A percentile compares a stretch with the other conserved stretches of the same genome.
Evolutionary conservation across 352 stramenopile genomes (phyloP).

Genomic region (Pythium dissimile): DNA sequence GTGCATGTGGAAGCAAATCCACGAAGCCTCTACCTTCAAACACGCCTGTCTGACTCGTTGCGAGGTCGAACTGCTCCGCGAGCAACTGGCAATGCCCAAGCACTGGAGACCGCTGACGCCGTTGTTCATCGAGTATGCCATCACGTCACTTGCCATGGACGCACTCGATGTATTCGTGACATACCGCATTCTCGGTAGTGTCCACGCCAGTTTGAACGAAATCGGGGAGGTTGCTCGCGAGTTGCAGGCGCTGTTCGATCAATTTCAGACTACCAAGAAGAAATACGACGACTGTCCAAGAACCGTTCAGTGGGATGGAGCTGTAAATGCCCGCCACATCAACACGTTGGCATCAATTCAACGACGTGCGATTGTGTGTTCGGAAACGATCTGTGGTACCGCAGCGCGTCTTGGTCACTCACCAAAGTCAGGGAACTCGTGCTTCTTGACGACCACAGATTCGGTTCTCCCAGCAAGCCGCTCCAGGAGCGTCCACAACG

Average conservation of each 20-base stretch:
- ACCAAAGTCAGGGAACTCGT: too few relatives aligned
- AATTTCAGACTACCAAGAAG: background rate
- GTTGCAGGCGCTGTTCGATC: background rate
- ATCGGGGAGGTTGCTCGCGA: conserved; percentile 1
- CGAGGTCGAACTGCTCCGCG: background rate
- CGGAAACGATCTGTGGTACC: conserved; percentile 2
- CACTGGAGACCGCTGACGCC: background rate
- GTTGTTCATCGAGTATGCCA: background rate
- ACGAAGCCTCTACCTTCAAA: too few relatives aligned
- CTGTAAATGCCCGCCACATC: background rate
- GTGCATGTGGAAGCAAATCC: too few relatives aligned
- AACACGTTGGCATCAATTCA: background rate
- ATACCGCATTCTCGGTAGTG: background rate
- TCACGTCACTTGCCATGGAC: background rate
- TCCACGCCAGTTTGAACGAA: background rate
- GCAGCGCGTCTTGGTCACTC: too few relatives aligned
- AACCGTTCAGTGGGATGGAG: background rate
- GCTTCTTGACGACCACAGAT: too few relatives aligned
- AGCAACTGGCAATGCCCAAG: background rate
- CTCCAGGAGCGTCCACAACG: background rate
- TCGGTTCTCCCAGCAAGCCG: background rate
- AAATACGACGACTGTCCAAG: background rate
- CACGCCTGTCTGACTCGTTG: background rate
- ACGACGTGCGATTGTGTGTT: conserved; percentile 2
- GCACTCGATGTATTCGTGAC: background rate